phyloP scores from a whole-genome alignment of 2,329 filamentous ascomycete genomes.

The Ophiostoma novo-ulmi region DNA sequence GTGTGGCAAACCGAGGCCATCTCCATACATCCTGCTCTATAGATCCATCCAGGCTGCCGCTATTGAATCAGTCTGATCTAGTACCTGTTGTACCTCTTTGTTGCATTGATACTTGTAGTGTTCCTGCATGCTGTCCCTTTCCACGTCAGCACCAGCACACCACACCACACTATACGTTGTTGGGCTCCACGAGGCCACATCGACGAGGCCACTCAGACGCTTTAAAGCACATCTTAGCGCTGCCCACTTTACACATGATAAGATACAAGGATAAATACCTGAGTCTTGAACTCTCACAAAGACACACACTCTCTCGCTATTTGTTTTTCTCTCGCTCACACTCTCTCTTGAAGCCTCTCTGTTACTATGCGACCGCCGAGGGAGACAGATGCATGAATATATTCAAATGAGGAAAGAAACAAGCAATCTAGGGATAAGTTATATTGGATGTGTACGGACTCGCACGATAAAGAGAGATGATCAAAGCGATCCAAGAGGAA shows the following conservation, averaged over 20 bases:
- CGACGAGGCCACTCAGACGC: not conserved
- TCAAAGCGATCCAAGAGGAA: conserved; percentile 4
- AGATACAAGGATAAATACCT: not conserved
- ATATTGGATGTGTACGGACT: not conserved
- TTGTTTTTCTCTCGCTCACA: too few species aligned
- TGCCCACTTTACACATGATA: not conserved
- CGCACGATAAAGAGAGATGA: not conserved
- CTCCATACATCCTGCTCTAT: not conserved
- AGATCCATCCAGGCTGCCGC: not conserved
- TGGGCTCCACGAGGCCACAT: conserved; percentile 4
- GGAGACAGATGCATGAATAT: not conserved
- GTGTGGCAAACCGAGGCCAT: not conserved
- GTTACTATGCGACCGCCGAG: not conserved
- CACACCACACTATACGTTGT: not conserved
- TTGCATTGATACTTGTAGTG: not conserved
- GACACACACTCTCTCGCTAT: too few species aligned
- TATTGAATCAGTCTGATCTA: not conserved
- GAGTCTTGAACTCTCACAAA: too few species aligned
- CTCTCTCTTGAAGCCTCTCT: not conserved
- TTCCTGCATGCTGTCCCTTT: conserved; percentile 3
- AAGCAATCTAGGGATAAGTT: not conserved
- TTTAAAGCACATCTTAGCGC: not conserved
- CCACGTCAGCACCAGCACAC: conserved; percentile 14
- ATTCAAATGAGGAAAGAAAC: not conserved
- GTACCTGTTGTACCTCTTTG: not conserved